These are phyloP conservation scores for Phytomonas sp. DNA, from an alignment of 208 protist genomes.

Conservation along the genomic window DNA sequence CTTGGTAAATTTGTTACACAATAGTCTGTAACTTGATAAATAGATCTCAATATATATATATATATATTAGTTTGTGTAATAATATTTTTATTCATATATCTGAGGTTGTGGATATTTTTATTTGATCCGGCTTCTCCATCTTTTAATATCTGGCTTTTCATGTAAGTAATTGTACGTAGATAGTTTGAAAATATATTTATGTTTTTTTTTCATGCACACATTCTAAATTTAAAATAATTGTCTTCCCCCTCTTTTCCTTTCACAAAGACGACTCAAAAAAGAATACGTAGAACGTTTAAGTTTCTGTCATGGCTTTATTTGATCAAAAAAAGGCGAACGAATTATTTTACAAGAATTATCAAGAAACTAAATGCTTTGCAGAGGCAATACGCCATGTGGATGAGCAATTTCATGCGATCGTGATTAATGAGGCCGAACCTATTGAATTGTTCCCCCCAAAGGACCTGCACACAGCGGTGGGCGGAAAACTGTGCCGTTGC, in stretches of 20 bases:
- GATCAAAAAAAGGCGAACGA: neutral
- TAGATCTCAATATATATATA: conserved; percentile 20
- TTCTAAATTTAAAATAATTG: neutral
- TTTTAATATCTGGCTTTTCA: neutral
- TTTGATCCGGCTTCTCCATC: neutral
- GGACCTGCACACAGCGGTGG: conserved; percentile 6
- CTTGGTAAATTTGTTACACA: neutral
- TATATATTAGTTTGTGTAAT: conserved; percentile 10
- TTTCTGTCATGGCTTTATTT: neutral
- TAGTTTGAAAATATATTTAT: neutral
- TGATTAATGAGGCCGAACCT: neutral
- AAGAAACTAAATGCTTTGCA: neutral
- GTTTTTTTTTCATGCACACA: conserved; percentile 1
- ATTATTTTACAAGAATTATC: neutral
- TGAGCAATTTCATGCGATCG: neutral
- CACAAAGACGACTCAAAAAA: neutral
- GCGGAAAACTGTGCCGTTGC: conserved; percentile 38
- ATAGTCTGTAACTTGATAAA: neutral
- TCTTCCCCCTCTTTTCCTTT: no score
- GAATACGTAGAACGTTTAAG: neutral
- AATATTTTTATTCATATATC: neutral
- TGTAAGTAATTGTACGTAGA: neutral
- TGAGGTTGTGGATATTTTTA: no score
- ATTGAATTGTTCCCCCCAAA: conserved; percentile 39
- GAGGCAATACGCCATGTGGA: neutral